Conservation (phyloP, 306 rosid genomes). For the Clitoria ternatea region DNA sequence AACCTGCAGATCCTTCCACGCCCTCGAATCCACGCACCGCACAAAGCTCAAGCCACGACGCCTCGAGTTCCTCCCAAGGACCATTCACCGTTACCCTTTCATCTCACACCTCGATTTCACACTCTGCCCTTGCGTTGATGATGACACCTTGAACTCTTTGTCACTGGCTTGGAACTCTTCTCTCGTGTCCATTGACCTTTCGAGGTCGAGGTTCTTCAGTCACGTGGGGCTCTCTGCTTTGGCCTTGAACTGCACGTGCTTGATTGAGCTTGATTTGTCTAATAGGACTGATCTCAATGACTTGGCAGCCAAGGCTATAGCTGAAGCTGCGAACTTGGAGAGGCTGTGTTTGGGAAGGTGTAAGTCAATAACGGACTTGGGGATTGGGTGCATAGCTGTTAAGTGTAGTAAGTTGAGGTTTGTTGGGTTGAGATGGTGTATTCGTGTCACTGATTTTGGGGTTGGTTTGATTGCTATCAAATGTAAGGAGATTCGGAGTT, state of each 20-base stretch:
- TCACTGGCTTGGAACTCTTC: slow-evolving; percentile 33
- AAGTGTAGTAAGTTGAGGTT: slow-evolving; percentile 50
- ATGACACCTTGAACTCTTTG: slow-evolving; percentile 26
- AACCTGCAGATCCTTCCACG: slow-evolving; percentile 51
- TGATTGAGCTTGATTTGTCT: slow-evolving; percentile 61
- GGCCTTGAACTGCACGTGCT: slow-evolving; percentile 37
- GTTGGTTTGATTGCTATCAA: slow-evolving; percentile 62
- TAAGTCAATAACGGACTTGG: slow-evolving; percentile 63
- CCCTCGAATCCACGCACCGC: slow-evolving; percentile 57
- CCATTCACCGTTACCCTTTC: slow-evolving; percentile 40
- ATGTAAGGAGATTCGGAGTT: slow-evolving; percentile 52
- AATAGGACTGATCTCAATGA: slow-evolving; percentile 56
- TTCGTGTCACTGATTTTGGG: slow-evolving; percentile 60
- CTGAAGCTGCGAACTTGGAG: slow-evolving; percentile 62
- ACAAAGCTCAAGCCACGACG: slow-evolving; percentile 57
- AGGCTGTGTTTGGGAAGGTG: slow-evolving; percentile 61
- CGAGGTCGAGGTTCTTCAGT: slow-evolving; percentile 49
- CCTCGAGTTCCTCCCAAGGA: slow-evolving; percentile 34
- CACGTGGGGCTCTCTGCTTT: slow-evolving; percentile 42
- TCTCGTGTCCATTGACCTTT: slow-evolving; percentile 46
- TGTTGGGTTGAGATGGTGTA: slow-evolving; percentile 63
- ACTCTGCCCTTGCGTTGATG: slow-evolving; percentile 56
- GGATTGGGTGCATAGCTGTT: slow-evolving; percentile 71
- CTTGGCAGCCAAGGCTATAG: slow-evolving; percentile 43
- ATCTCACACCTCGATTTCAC: slow-evolving; percentile 50